Conservation (phyloP, 2,329 filamentous ascomycete genomes). For the Ceratocystis alfenasii region DNA sequence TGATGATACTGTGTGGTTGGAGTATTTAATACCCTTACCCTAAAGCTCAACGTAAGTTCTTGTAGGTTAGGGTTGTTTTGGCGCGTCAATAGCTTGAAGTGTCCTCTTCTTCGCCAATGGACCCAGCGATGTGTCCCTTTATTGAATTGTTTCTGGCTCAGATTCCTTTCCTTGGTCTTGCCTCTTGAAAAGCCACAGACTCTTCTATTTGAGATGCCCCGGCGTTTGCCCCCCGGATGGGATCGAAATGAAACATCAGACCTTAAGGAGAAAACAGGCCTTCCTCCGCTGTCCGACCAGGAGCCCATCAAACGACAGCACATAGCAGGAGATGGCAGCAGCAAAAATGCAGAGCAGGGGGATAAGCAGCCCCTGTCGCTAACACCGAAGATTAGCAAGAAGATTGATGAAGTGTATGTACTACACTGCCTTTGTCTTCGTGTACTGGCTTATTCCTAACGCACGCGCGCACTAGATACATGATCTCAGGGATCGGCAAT, state of each 20-base stretch:
- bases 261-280: neutral
- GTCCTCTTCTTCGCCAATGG: too few species aligned
- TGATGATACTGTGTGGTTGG: too few species aligned
- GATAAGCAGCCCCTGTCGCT: neutral
- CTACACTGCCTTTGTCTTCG: neutral
- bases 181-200: neutral
- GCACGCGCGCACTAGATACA: conserved; percentile 38
- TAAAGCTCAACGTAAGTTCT: too few species aligned
- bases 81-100: too few species aligned
- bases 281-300: neutral
- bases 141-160: too few species aligned
- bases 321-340: neutral
- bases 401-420: conserved; percentile 6
- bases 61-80: too few species aligned
- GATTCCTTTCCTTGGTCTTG: neutral
- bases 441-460: neutral
- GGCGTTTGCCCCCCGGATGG: neutral
- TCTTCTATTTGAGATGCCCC: neutral
- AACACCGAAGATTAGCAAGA: neutral
- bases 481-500: conserved; percentile 50
- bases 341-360: neutral
- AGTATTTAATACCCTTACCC: too few species aligned
- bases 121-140: too few species aligned
- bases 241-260: neutral
- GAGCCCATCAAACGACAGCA: neutral